A percentile compares a stretch with the other conserved stretches of the same genome.
Evolutionary conservation across 139 green algal genomes (phyloP).

Genomic region (Prasinococcaceae sp.): DNA sequence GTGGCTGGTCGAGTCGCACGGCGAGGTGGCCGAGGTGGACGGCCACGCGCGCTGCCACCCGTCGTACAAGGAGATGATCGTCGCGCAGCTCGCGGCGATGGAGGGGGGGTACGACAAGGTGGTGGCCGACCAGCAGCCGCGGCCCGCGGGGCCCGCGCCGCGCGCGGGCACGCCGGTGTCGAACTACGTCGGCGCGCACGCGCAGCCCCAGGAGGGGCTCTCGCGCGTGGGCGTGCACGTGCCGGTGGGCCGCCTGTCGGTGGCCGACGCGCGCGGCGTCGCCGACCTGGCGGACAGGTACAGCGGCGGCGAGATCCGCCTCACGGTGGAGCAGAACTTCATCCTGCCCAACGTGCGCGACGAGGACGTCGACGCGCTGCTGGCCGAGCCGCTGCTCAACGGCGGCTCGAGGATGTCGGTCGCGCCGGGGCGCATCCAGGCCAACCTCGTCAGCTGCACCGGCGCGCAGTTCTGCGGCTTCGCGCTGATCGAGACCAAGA

Average conservation of each 20-base stretch:
- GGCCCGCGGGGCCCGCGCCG: too few relatives aligned
- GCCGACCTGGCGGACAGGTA: constrained; percentile 57
- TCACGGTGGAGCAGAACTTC: constrained; percentile 94
- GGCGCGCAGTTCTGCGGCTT: constrained; percentile 92
- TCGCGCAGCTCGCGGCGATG: constrained; percentile 46
- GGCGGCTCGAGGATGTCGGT: constrained; percentile 44
- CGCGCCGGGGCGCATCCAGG: constrained; percentile 20
- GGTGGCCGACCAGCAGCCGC: too few relatives aligned
- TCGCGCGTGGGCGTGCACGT: constrained; percentile 59
- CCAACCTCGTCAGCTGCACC: constrained; percentile 64
- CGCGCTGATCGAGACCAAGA: constrained; percentile 92
- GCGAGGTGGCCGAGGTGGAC: too few relatives aligned
- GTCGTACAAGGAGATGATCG: too few relatives aligned
- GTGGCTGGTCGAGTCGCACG: constrained; percentile 91
- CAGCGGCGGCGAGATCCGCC: constrained; percentile 66
- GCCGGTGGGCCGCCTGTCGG: constrained; percentile 65
- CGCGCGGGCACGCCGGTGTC: too few relatives aligned
- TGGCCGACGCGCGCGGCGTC: constrained; percentile 61
- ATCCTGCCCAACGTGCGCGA: constrained; percentile 78
- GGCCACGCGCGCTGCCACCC: too few relatives aligned
- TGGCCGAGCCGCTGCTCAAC: constrained; percentile 77
- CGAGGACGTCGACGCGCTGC: constrained; percentile 58
- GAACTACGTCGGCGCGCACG: constrained; percentile 65
- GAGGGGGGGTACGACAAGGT: constrained; percentile 32
- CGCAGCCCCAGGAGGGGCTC: constrained; percentile 72